These are phyloP conservation scores for Cucumis hystrix DNA, from an alignment of 306 rosid genomes.

Conservation along the genomic window DNA sequence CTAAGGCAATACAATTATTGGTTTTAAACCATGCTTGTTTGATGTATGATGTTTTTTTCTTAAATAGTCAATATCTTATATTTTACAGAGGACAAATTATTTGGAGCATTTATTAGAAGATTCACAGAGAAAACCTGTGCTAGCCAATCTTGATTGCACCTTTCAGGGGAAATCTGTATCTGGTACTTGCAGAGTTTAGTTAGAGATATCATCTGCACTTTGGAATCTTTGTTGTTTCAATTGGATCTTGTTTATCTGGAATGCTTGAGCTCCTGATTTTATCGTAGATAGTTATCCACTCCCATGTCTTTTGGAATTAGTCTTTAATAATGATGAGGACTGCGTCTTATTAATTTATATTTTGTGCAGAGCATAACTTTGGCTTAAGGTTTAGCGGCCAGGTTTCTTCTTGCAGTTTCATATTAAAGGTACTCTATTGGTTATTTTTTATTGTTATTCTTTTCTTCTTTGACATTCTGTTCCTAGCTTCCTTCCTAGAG, in stretches of 20 bases:
- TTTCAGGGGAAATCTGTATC: slow-evolving; percentile 25
- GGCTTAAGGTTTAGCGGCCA: slow-evolving; percentile 19
- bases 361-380: slow-evolving; percentile 25
- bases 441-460: not conserved
- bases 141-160: slow-evolving; percentile 11
- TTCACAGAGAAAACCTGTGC: slow-evolving; percentile 22
- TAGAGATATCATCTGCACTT: not conserved
- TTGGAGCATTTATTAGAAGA: slow-evolving; percentile 47
- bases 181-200: slow-evolving; percentile 23
- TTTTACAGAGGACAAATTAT: slow-evolving; percentile 37
- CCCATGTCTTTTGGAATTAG: not conserved
- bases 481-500: not conserved
- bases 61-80: not conserved
- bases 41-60: not conserved
- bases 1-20: not conserved
- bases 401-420: slow-evolving; percentile 38
- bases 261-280: not conserved
- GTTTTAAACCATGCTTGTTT: not conserved
- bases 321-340: not conserved
- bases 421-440: slow-evolving; percentile 38
- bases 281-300: not conserved
- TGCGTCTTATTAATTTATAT: not conserved
- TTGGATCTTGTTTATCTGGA: not conserved
- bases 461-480: not conserved
- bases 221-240: not conserved